A percentile compares a stretch with the other conserved stretches of the same genome.
Evolutionary conservation across 495 filamentous ascomycete genomes (phyloP).

Genomic region (Trichocladium antarcticum): DNA sequence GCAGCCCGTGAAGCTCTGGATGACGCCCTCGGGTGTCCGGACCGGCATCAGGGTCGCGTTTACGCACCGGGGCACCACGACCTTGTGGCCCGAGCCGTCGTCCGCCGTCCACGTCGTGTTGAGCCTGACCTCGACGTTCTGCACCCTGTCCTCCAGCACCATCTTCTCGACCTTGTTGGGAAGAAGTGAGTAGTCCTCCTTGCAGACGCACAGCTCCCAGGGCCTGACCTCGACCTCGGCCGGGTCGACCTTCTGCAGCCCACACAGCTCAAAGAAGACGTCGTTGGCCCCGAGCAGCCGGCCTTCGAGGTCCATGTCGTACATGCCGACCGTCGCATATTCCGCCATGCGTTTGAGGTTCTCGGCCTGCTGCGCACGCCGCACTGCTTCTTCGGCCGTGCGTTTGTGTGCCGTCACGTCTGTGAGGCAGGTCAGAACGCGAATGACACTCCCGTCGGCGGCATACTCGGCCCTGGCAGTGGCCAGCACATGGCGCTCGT

Average conservation of each 20-base stretch:
- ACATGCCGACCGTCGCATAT: slow-evolving; percentile 38
- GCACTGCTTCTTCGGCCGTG: slow-evolving; percentile 33
- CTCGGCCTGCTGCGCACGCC: slow-evolving; percentile 36
- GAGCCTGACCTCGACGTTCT: slow-evolving; percentile 29
- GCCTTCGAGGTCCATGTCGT: slow-evolving; percentile 37
- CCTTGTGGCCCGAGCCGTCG: slow-evolving; percentile 22
- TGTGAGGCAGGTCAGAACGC: slow-evolving; percentile 36
- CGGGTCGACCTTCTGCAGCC: slow-evolving; percentile 25
- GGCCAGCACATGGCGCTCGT: slow-evolving; percentile 30
- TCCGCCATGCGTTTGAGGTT: slow-evolving; percentile 41
- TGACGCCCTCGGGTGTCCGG: slow-evolving; percentile 18
- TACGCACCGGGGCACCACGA: slow-evolving; percentile 25
- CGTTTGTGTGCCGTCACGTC: slow-evolving; percentile 35
- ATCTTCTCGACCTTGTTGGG: slow-evolving; percentile 21
- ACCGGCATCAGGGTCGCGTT: slow-evolving; percentile 32
- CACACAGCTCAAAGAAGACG: slow-evolving; percentile 38
- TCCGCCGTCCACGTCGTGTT: slow-evolving; percentile 24
- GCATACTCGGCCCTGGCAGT: slow-evolving; percentile 33
- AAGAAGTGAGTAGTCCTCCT: slow-evolving; percentile 21
- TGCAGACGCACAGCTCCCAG: slow-evolving; percentile 27
- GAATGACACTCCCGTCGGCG: slow-evolving; percentile 27
- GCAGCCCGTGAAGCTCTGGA: slow-evolving; percentile 29
- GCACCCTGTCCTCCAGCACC: slow-evolving; percentile 19
- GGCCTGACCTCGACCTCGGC: slow-evolving; percentile 23
- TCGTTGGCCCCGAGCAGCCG: slow-evolving; percentile 34